phyloP scores from a whole-genome alignment of 2,329 filamentous ascomycete genomes.

The Apiospora saccharicola region DNA sequence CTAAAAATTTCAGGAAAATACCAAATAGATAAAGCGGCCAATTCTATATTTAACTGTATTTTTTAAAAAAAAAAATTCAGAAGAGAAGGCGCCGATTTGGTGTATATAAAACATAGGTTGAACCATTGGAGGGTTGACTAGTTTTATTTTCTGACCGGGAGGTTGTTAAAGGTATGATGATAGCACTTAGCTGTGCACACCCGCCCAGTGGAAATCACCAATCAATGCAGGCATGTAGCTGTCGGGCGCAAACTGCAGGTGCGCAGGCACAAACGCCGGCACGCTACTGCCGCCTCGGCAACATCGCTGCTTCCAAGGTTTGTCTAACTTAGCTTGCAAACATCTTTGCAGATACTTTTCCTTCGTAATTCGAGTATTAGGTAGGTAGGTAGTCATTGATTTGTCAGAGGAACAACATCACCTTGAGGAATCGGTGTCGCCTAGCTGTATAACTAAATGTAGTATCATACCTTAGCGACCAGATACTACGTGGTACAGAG shows the following conservation, averaged over 20 bases:
- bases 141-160: no score
- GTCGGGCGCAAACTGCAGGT: not conserved
- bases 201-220: not conserved
- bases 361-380: not conserved
- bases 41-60: no score
- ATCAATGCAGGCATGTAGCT: not conserved
- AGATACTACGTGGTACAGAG: not conserved
- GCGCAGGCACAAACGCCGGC: no score
- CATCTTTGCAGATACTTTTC: not conserved
- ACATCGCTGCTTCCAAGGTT: not conserved
- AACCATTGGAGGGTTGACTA: no score
- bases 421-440: not conserved
- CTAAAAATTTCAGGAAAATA: no score
- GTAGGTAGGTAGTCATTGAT: not conserved
- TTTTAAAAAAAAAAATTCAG: no score
- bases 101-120: no score
- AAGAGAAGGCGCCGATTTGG: no score
- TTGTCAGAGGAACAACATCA: not conserved
- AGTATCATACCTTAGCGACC: conserved; percentile 3
- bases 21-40: no score
- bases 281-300: not conserved
- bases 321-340: not conserved
- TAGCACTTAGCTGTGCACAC: not conserved
- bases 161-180: no score
- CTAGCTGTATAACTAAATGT: not conserved